phyloP scores from a whole-genome alignment of 306 rosid genomes.

The Cucurbita argyrosperma region DNA sequence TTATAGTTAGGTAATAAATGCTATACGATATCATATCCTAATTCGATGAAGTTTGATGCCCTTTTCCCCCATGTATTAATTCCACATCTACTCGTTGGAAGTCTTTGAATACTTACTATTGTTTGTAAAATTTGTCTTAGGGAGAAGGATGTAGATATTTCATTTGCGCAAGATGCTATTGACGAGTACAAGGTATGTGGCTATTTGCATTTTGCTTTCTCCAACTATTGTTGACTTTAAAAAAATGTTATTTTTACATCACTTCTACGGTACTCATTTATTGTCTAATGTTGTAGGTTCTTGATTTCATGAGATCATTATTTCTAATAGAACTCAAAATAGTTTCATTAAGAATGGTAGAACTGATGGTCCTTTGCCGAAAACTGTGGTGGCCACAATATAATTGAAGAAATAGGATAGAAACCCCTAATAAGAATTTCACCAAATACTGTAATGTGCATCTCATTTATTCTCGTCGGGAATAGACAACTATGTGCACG shows the following conservation, averaged over 20 bases:
- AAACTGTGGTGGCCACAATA: neutral
- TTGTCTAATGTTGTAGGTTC: neutral
- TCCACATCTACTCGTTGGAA: neutral
- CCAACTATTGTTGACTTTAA: neutral
- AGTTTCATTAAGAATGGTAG: neutral
- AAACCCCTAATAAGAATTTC: neutral
- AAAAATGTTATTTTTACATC: neutral
- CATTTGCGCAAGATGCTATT: slow-evolving; percentile 89
- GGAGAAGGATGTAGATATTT: slow-evolving; percentile 91
- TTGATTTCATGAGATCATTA: neutral
- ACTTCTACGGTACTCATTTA: neutral
- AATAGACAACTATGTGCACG: no score
- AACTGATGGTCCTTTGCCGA: neutral
- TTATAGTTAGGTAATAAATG: neutral
- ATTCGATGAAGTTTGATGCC: neutral
- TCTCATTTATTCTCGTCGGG: no score
- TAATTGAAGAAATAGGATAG: neutral
- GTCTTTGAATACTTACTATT: slow-evolving; percentile 12
- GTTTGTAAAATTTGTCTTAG: slow-evolving; percentile 25
- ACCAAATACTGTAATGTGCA: neutral
- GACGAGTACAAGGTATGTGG: slow-evolving; percentile 81
- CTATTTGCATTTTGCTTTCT: neutral
- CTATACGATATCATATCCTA: neutral
- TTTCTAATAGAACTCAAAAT: neutral
- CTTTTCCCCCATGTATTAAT: neutral